phyloP scores from a whole-genome alignment of 2,329 filamentous ascomycete species.

The Aspergillus viridinutans region DNA sequence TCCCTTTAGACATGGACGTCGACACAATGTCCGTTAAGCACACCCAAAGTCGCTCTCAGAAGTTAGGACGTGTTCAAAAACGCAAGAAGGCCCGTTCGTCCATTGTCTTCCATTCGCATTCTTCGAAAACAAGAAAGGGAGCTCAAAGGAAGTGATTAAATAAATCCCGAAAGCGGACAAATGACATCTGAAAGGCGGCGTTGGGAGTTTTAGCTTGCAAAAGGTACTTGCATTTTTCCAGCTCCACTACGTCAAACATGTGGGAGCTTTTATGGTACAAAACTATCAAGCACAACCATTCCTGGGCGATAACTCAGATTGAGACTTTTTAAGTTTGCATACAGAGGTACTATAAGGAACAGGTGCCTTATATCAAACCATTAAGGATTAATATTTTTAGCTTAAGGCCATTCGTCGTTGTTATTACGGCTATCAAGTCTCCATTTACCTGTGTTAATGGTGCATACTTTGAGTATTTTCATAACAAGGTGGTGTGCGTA shows the following conservation, averaged over 20 bases:
- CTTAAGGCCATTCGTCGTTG: neutral
- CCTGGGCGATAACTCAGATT: neutral
- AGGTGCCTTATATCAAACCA: neutral
- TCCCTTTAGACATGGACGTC: conserved; percentile 37
- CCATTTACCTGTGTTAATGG: neutral
- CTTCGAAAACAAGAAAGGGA: conserved; percentile 28
- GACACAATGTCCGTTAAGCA: conserved; percentile 22
- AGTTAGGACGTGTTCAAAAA: conserved; percentile 38
- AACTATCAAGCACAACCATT: neutral
- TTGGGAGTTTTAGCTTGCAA: neutral
- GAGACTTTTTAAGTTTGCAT: neutral
- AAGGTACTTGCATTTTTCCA: neutral
- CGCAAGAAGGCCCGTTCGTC: conserved; percentile 33
- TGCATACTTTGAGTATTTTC: neutral
- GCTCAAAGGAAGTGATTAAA: conserved; percentile 29
- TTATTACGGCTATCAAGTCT: neutral
- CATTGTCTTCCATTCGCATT: conserved; percentile 36
- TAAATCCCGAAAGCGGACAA: neutral
- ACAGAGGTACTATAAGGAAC: neutral
- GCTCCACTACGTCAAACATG: neutral
- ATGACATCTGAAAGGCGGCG: neutral
- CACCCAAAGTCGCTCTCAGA: conserved; percentile 21
- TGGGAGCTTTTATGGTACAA: neutral
- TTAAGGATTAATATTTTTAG: neutral
- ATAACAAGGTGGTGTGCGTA: neutral